phyloP scores from a whole-genome alignment of 2,329 filamentous ascomycete species.

The Sarocladiaceae sp. region DNA sequence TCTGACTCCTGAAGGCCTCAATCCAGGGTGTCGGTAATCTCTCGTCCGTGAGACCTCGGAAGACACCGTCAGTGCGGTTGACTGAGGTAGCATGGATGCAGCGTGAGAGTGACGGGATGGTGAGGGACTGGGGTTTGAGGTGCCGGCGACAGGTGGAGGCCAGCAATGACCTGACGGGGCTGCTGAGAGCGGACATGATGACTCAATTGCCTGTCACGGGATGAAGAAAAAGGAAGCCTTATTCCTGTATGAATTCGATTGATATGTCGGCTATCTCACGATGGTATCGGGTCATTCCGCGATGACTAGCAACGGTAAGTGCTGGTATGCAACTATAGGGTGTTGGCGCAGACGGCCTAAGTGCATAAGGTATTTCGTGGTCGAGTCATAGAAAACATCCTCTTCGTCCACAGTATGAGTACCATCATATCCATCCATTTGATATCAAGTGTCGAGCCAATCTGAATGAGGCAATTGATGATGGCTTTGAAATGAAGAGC shows the following conservation, averaged over 20 bases:
- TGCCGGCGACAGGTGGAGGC: background rate
- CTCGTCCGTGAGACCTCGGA: slow-evolving; percentile 19
- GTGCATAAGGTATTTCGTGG: too few species aligned
- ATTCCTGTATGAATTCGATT: background rate
- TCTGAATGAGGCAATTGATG: too few species aligned
- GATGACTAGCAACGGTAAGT: background rate
- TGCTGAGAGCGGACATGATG: background rate
- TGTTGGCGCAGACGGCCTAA: background rate
- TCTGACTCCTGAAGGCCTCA: slow-evolving; percentile 19
- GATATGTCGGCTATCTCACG: background rate
- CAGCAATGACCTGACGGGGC: background rate
- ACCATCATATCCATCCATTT: too few species aligned
- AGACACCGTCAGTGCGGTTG: slow-evolving; percentile 22
- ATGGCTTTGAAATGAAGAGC: too few species aligned
- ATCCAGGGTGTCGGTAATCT: slow-evolving; percentile 22
- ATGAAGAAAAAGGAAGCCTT: background rate
- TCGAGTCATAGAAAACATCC: too few species aligned
- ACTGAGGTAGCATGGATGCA: background rate
- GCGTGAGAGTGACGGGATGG: background rate
- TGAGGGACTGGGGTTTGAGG: background rate
- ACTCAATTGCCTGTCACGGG: background rate
- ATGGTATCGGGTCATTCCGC: background rate
- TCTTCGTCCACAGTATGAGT: too few species aligned
- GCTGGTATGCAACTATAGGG: background rate
- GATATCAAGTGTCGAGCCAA: too few species aligned